Conservation (phyloP, 345 rosid species). For the Raphanus raphanistrum region DNA sequence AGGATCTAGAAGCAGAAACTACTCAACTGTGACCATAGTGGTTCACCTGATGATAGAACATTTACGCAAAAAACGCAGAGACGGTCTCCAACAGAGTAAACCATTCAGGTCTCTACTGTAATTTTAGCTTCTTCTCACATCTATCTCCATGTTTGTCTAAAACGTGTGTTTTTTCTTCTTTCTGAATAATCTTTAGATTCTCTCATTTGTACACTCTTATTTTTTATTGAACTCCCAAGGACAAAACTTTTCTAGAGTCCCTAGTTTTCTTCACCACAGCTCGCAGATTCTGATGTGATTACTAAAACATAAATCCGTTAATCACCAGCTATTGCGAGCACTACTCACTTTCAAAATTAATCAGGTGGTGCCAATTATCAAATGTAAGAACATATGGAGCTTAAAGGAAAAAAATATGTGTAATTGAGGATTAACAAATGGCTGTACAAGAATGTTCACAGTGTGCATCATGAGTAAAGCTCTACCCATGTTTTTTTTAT, state of each 20-base stretch:
- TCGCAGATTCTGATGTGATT: background rate
- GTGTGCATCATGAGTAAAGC: conserved; percentile 90
- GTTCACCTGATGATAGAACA: background rate
- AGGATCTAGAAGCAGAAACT: conserved; percentile 8
- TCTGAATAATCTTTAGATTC: conserved; percentile 3
- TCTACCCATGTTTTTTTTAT: conserved; percentile 3
- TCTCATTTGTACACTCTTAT: background rate
- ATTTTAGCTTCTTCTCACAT: conserved; percentile 19
- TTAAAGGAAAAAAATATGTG: background rate
- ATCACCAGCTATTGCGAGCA: too few species aligned
- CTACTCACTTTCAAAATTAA: background rate
- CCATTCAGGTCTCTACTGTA: conserved; percentile 18
- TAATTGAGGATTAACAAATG: conserved; percentile 42
- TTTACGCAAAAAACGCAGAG: background rate
- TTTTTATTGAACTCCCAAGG: background rate
- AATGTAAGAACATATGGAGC: background rate
- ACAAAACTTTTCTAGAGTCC: background rate
- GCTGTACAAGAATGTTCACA: conserved; percentile 55
- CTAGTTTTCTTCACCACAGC: background rate
- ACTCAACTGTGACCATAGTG: background rate
- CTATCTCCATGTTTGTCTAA: conserved; percentile 23
- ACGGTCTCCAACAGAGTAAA: conserved; percentile 4
- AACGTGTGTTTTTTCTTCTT: conserved; percentile 3
- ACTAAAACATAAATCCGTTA: background rate
- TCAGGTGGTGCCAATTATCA: background rate